Evolutionary conservation across 2,329 filamentous ascomycete genomes (phyloP), one percentile per base, ranked within the genome.

Genomic region (Berkeleyomyces rouxiae): DNA sequence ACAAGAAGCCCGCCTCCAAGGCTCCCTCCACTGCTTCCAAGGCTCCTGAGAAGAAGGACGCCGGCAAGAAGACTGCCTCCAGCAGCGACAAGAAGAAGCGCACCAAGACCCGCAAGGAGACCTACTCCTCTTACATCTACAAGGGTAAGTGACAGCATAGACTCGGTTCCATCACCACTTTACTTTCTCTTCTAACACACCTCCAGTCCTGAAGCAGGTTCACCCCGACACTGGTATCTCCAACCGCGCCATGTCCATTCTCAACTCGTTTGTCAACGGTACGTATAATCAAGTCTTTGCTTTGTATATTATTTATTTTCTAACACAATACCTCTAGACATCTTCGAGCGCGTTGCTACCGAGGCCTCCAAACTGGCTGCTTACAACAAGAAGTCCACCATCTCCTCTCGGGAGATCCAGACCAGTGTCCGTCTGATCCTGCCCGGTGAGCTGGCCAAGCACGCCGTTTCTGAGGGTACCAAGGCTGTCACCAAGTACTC

Each of bases 401-500:
- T 99, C 79, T 97, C 92, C 62, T 97, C 93, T 69, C 88, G 93
- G 73, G 93, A 99, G 81, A 99, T 99, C 74, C 93, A 99, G 84
- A 99, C 93, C 71, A 96, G 82, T 70, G 93, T 99, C 71, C 88
- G 93, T 69, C 85, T 99, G 67, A 99, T 99, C 78, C 87, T 99
- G 62, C 93, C 93, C 57, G 93, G 93, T 80, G 93, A 99, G 81
- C 84, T 99, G 71, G 93, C 93, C 76, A 99, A 99, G 87, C 93
- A 99, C 79, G 93, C 93, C 70, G 93, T 99, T 58, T 99, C 93
- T 71, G 93, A 99, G 81, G 93, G 93, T 74, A 99, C 93, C 76
- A 99, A 99, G 89, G 93, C 93, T 64, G 93, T 99, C 71, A 99
- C 93, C 83, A 99, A 99, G 86, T 99, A 97, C 85, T 97, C 92